Percentiles rank a stretch among this genome's conserved stretches.
These are phyloP conservation scores for Macrophomina pseudophaseolina DNA, from an alignment of 2,329 filamentous ascomycete species.

Conservation along the genomic window DNA sequence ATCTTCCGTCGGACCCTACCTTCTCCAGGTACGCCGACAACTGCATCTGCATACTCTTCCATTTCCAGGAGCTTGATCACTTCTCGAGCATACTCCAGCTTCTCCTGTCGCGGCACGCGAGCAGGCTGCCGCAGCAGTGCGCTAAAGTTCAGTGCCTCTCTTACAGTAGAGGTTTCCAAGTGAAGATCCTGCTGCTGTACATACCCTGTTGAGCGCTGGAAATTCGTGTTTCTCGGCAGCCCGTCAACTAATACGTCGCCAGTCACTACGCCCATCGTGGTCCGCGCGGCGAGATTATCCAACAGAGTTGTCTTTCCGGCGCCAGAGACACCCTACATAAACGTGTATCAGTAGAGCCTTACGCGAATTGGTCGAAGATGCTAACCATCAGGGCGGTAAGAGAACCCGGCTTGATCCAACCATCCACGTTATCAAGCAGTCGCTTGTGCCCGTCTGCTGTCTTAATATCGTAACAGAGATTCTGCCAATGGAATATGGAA, in stretches of 20 bases:
- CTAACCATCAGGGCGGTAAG: constrained; percentile 76
- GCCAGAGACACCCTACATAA: constrained; percentile 83
- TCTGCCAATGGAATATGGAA: constrained; percentile 83
- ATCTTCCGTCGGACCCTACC: constrained; percentile 50
- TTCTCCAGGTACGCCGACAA: constrained; percentile 89
- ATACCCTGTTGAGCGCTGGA: constrained; percentile 91
- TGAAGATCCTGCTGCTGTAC: constrained; percentile 94
- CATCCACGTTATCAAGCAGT: constrained; percentile 84
- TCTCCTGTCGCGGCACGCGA: constrained; percentile 73
- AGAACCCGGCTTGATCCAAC: constrained; percentile 92
- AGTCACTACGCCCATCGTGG: constrained; percentile 85
- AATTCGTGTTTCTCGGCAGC: constrained; percentile 73
- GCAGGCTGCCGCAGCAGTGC: constrained; percentile 84
- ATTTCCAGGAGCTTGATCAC: constrained; percentile 91
- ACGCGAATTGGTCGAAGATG: neutral
- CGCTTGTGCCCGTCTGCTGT: constrained; percentile 78
- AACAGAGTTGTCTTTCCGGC: constrained; percentile 94
- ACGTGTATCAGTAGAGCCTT: constrained; percentile 54
- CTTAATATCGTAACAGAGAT: constrained; percentile 79
- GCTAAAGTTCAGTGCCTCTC: constrained; percentile 86
- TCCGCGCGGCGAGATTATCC: constrained; percentile 82
- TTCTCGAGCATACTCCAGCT: constrained; percentile 85
- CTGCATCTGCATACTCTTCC: constrained; percentile 85
- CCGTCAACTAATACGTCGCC: constrained; percentile 88
- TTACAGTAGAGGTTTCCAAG: constrained; percentile 80